Percentiles rank a stretch among this genome's conserved stretches.
phyloP scores from a whole-genome alignment of 305 asterid species.

The Plantago lanceolata region DNA sequence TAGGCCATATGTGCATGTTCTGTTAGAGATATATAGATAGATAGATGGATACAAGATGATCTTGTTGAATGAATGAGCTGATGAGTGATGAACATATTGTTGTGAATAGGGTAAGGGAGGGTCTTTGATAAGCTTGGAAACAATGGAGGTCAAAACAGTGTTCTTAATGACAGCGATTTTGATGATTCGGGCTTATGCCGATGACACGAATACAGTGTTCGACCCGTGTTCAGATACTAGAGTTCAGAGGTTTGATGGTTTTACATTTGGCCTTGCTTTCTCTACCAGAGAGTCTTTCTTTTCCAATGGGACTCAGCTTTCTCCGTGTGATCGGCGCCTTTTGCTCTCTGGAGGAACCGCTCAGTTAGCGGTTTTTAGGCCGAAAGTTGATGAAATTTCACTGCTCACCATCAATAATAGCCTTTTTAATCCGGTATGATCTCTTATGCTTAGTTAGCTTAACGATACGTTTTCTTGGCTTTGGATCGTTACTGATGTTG shows the following conservation, averaged over 20 bases:
- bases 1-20: not conserved
- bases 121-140: constrained; percentile 18
- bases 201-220: constrained; percentile 56
- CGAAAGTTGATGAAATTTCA: constrained; percentile 83
- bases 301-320: constrained; percentile 72
- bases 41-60: not conserved
- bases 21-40: not conserved
- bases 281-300: constrained; percentile 69
- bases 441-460: not conserved
- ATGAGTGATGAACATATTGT: no score
- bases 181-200: constrained; percentile 37
- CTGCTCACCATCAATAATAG: constrained; percentile 61
- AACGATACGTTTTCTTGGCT: not conserved
- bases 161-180: constrained; percentile 19
- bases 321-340: constrained; percentile 86
- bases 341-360: constrained; percentile 40
- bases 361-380: constrained; percentile 69
- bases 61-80: not conserved
- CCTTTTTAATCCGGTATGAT: constrained; percentile 50
- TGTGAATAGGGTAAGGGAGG: constrained; percentile 19
- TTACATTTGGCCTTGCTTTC: constrained; percentile 76
- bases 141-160: constrained; percentile 28
- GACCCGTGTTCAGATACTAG: constrained; percentile 74
- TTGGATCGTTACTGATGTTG: not conserved
- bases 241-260: constrained; percentile 66